Evolutionary conservation across 352 stramenopile species (phyloP).

Genomic region (Globisporangium sylvaticum): DNA sequence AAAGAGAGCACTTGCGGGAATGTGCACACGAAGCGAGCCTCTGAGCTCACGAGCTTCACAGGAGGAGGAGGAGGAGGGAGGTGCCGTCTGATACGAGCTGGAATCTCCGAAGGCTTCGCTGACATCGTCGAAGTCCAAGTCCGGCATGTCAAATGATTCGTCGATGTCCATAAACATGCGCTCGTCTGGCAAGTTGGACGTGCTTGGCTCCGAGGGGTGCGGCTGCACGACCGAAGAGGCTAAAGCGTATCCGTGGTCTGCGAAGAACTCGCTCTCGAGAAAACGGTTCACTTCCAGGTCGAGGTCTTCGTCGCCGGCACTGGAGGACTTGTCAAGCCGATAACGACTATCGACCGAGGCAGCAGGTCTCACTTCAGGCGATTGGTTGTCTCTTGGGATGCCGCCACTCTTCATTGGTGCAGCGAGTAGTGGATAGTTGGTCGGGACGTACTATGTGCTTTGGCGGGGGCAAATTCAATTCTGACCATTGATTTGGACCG

Average conservation of each 20-base stretch:
- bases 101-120: neutral
- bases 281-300: neutral
- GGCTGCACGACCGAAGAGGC: neutral
- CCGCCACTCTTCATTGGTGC: too few relatives aligned
- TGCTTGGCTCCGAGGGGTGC: too few relatives aligned
- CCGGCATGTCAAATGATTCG: neutral
- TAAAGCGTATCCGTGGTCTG: neutral
- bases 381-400: too few relatives aligned
- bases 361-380: too few relatives aligned
- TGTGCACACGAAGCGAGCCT: neutral
- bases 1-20: neutral
- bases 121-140: neutral
- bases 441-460: too few relatives aligned
- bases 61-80: neutral
- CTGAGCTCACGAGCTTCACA: neutral
- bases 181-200: neutral
- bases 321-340: neutral
- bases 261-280: neutral
- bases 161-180: neutral
- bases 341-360: too few relatives aligned
- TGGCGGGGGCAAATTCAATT: too few relatives aligned
- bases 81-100: too few relatives aligned
- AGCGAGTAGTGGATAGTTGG: too few relatives aligned
- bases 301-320: neutral
- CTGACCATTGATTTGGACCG: too few relatives aligned